Evolutionary conservation across 306 rosid species (phyloP), one percentile per base, ranked within the genome.

Genomic region (Prunus persica): DNA sequence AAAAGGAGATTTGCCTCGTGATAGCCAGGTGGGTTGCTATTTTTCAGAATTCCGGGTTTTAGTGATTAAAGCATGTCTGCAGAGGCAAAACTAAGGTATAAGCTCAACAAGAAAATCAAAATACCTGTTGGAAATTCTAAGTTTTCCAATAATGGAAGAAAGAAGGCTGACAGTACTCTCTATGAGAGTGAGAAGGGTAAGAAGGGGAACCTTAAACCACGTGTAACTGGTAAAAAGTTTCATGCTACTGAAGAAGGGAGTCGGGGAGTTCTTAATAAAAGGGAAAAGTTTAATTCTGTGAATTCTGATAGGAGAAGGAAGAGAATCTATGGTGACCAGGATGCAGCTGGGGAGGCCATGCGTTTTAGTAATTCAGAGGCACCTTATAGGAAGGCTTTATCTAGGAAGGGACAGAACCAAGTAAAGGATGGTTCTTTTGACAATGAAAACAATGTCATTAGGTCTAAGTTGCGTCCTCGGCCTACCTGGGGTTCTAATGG

Each of bases 91-190:
- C 74, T 73, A 78, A 76, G 79, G 76, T 52, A 14, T 52, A 83
- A 73, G 83, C 73, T 83, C 71, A 67, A 45, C 45, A 86, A 81
- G 80, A 83, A 79, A 74, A 82, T 81, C 72, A 79, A 82, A 55
- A 18, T 77, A 71, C 73, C 77, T 24, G 72, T 25, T 67, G 82
- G 62, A 18, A 77, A 54, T 46, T 77, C 82, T 13, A 70, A 60
- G 55, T 71, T 62, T 49, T 55, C 52, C 11, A 79, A 25, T 30
- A 77, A 65, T 49, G 81, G 75, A 22, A 72, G 15, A 54, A 82
- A 14, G 47, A 82, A 20, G 47, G 51, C 52, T 19, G 71, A 65
- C 27, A 32, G 54, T 41, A 30, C 43, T 24, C 45, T 3, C 8
- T 3, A 54, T 67, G 79, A 60, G 22, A 62, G 67, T 55, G 82